A percentile compares a stretch with the other conserved stretches of the same genome.
Evolutionary conservation across 768 basidiomycete genomes (phyloP).

Genomic region (Kwoniella mangroviensis): DNA sequence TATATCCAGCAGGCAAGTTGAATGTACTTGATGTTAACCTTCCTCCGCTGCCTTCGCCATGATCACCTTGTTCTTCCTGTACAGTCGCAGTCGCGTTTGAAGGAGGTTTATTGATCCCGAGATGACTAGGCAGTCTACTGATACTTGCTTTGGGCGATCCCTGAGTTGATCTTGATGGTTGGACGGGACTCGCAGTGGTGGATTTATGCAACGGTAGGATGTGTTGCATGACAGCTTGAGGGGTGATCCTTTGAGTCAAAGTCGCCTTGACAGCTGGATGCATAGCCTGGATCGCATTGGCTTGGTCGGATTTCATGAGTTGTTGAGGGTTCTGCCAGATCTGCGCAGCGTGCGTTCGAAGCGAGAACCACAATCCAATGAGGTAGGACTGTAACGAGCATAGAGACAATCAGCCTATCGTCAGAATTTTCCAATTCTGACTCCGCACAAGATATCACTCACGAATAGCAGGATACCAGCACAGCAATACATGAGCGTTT

Average conservation of each 20-base stretch:
- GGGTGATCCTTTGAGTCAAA: slow-evolving; percentile 55
- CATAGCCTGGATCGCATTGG: slow-evolving; percentile 39
- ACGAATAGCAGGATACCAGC: slow-evolving; percentile 88
- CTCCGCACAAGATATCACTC: slow-evolving; percentile 57
- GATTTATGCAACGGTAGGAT: slow-evolving; percentile 50
- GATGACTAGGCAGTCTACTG: slow-evolving; percentile 11
- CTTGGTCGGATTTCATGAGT: slow-evolving; percentile 56
- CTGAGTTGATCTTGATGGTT: slow-evolving; percentile 3
- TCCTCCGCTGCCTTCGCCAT: slow-evolving; percentile 55
- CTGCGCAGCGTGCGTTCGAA: slow-evolving; percentile 94
- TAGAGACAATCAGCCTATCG: not conserved
- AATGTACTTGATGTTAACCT: slow-evolving; percentile 11
- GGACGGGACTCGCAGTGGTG: slow-evolving; percentile 52
- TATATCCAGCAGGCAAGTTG: slow-evolving; percentile 59
- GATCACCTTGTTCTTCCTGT: not conserved
- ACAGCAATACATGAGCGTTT: slow-evolving; percentile 94
- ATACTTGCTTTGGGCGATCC: slow-evolving; percentile 15
- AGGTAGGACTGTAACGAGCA: slow-evolving; percentile 76
- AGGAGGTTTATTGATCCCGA: not conserved
- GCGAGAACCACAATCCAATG: slow-evolving; percentile 96
- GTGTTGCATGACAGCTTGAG: slow-evolving; percentile 55
- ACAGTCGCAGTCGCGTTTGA: not conserved
- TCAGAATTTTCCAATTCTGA: too few relatives aligned
- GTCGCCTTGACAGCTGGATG: slow-evolving; percentile 56
- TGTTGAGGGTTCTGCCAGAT: slow-evolving; percentile 96